Base-by-base conservation (phyloP, 2,329 filamentous ascomycete genomes). In the Apiospora marii region DNA sequence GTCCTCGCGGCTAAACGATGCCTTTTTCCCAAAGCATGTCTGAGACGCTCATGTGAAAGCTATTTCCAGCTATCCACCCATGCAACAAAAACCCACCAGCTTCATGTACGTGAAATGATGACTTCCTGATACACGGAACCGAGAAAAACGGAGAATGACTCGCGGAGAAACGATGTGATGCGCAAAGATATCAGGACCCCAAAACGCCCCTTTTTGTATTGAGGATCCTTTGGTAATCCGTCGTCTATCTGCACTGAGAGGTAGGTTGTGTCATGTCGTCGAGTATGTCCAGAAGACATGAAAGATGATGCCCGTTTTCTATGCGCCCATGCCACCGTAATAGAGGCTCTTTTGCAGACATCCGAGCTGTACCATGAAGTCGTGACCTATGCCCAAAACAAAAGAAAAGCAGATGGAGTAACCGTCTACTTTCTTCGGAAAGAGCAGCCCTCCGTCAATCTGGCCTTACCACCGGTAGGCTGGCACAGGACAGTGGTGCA, bases 401-500 rank as follows among this genome's bases (percentile, higher is more conserved):
- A 79, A 84, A 82, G 80, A 80, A 83, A 82, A 82, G 76, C 77
- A 82, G 83, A 85, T 37, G 81, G 76, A 79, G 79, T 81, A 77
- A 80, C 82, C 86, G 83, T 94, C 89, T 98, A 99, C 96, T 99
- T 99, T 91, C 95, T 95, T 90, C 96, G 93, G 94, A 99, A 99
- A 85, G 96, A 98, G 94, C 96, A 99, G 86, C 96, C 96, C 93
- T 99, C 96, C 79, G 96, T 99, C 84, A 99, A 91, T 86, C 96
- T 92, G 84, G 96, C 96, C 92, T 99, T 99, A 84, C 96, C 96
- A 92, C 96, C 96, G 81, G 96, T 99, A 80, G 96, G 96, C 88
- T 99, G 96, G 94, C 96, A 99, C 78, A 99, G 94, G 80, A 99
- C 96, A 82, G 97, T 98, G 83, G 96, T 98, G 94, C 96, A 99